Conservation (phyloP, 768 basidiomycete species). For the Grammothele lineata region DNA sequence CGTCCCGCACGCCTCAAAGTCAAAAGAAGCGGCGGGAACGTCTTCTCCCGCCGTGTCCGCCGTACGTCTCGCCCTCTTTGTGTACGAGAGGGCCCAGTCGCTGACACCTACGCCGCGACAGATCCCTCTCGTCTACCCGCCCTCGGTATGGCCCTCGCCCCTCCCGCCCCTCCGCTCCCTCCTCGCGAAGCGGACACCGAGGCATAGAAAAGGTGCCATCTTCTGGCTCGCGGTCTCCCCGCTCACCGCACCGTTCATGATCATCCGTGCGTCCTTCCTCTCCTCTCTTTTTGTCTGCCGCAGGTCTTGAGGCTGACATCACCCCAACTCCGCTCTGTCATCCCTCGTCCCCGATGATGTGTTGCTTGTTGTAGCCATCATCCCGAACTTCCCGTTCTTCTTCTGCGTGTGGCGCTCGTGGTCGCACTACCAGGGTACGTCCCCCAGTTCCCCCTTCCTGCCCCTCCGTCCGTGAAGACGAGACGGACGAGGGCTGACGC, state of each 20-base stretch:
- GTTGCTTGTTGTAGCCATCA: slow-evolving; percentile 45
- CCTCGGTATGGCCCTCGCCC: slow-evolving; percentile 29
- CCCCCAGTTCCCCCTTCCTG: neutral
- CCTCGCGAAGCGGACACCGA: slow-evolving; percentile 51
- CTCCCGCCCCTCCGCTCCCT: slow-evolving; percentile 46
- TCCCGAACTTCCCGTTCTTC: slow-evolving; percentile 84
- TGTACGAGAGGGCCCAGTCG: slow-evolving; percentile 12
- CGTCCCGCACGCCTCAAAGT: slow-evolving; percentile 10
- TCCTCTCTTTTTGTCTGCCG: neutral
- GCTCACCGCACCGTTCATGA: slow-evolving; percentile 68
- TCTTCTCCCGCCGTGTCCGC: too few relatives aligned
- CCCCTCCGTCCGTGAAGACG: neutral
- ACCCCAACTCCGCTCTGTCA: too few relatives aligned
- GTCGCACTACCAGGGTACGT: slow-evolving; percentile 74
- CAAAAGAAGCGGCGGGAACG: neutral
- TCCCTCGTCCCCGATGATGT: too few relatives aligned
- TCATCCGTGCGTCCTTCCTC: slow-evolving; percentile 61
- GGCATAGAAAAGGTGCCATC: slow-evolving; percentile 62
- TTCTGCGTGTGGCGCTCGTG: slow-evolving; percentile 83
- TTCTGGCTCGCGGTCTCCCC: slow-evolving; percentile 65
- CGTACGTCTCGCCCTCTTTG: too few relatives aligned
- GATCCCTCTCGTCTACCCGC: slow-evolving; percentile 60
- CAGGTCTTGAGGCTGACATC: neutral
- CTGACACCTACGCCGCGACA: slow-evolving; percentile 22
- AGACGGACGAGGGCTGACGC: neutral